Evolutionary conservation across 495 filamentous ascomycete genomes (phyloP).

Genomic region (Annulohypoxylon nitens): DNA sequence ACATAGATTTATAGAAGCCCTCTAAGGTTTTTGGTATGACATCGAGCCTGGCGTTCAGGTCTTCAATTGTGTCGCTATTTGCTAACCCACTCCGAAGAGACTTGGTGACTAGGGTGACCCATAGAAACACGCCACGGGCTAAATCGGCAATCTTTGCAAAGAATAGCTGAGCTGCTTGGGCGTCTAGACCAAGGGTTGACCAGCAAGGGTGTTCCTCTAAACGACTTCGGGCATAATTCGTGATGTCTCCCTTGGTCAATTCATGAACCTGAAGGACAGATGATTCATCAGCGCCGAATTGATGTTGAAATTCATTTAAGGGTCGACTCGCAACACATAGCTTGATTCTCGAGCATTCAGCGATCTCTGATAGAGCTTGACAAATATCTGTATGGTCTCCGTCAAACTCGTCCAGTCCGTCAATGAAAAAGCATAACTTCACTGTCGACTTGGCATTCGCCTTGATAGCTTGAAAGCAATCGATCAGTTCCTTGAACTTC

Average conservation of each 20-base stretch:
- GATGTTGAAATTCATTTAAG: slow-evolving; percentile 58
- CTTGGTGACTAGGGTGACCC: not conserved
- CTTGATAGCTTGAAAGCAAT: slow-evolving; percentile 3
- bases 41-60: slow-evolving; percentile 1
- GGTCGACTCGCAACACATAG: slow-evolving; percentile 65
- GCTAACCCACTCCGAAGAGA: slow-evolving; percentile 3
- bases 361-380: not conserved
- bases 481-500: not conserved
- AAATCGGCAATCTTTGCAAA: not conserved
- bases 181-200: slow-evolving; percentile 3
- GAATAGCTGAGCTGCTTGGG: not conserved
- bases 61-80: not conserved
- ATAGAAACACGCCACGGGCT: not conserved
- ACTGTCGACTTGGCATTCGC: not conserved
- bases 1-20: not conserved
- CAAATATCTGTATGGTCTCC: not conserved
- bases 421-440: slow-evolving; percentile 7
- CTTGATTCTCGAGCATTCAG: slow-evolving; percentile 5
- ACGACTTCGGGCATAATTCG: slow-evolving; percentile 5
- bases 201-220: slow-evolving; percentile 26
- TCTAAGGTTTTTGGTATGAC: not conserved
- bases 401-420: not conserved
- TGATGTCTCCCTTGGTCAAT: slow-evolving; percentile 19
- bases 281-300: slow-evolving; percentile 45
- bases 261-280: slow-evolving; percentile 16